Conservation (phyloP, 257 asterid species). For the Jacaranda mimosifolia region DNA sequence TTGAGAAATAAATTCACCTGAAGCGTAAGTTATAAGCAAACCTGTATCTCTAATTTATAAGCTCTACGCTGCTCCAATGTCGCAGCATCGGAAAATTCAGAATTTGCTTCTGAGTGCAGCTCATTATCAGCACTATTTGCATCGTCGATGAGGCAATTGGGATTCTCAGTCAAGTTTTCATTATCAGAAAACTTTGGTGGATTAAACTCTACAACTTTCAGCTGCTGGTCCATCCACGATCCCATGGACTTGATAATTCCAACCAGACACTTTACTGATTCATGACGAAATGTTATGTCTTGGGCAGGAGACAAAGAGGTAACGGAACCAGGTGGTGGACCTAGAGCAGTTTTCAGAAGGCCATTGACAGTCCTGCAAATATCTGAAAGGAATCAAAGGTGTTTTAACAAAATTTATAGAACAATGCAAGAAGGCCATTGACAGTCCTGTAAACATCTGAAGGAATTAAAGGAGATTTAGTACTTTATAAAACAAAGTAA, state of each 20-base stretch:
- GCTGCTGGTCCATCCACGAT: constrained; percentile 97
- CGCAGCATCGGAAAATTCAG: constrained; percentile 79
- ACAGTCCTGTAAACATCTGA: constrained; percentile 21
- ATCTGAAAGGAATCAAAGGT: constrained; percentile 47
- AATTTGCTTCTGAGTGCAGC: constrained; percentile 68
- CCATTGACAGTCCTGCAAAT: constrained; percentile 96
- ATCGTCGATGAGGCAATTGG: constrained; percentile 58
- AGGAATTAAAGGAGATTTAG: constrained; percentile 32
- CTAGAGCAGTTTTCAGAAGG: constrained; percentile 94
- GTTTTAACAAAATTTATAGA: constrained; percentile 28
- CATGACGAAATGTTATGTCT: constrained; percentile 93
- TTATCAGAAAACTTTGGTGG: constrained; percentile 60
- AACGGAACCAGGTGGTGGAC: constrained; percentile 96
- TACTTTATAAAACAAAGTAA: constrained; percentile 14
- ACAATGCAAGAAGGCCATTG: constrained; percentile 23
- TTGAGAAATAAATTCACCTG: constrained; percentile 22
- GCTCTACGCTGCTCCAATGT: constrained; percentile 97
- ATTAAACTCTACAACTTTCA: constrained; percentile 76
- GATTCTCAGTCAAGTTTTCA: constrained; percentile 63
- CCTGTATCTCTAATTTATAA: constrained; percentile 95
- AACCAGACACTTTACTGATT: constrained; percentile 94
- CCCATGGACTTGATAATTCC: constrained; percentile 93
- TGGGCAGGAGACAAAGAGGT: constrained; percentile 90
- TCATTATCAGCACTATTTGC: constrained; percentile 72
- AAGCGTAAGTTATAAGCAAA: constrained; percentile 45